These are phyloP conservation scores for Apiospora malaysiana DNA, from an alignment of 2,329 filamentous ascomycete genomes.

Conservation along the genomic window DNA sequence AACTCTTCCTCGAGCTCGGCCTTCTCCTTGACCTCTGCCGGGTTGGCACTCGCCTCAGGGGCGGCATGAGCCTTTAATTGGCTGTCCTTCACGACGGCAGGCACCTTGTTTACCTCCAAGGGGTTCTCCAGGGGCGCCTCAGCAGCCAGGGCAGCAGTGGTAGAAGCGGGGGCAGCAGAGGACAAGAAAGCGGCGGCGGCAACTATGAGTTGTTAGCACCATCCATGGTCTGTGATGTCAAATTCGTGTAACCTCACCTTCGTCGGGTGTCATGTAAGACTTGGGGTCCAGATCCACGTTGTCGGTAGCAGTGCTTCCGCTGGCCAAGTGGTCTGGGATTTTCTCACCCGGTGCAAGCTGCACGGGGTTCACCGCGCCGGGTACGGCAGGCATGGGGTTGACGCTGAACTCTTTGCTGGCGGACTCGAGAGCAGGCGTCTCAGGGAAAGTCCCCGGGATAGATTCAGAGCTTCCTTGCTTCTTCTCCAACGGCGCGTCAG, in stretches of 20 bases:
- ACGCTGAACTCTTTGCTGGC: conserved; percentile 61
- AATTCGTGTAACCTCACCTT: conserved; percentile 37
- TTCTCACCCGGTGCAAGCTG: conserved; percentile 79
- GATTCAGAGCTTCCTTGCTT: conserved; percentile 45
- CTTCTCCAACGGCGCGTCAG: conserved; percentile 62
- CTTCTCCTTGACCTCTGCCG: conserved; percentile 74
- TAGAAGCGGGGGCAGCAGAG: conserved; percentile 50
- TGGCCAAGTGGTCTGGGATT: conserved; percentile 72
- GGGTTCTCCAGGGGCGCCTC: conserved; percentile 49
- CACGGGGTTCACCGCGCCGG: conserved; percentile 78
- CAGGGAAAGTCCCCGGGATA: conserved; percentile 73
- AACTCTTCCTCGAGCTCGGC: conserved; percentile 73
- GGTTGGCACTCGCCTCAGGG: conserved; percentile 72
- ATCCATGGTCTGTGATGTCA: background rate
- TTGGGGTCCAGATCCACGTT: conserved; percentile 81
- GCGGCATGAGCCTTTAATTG: conserved; percentile 68
- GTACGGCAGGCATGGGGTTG: conserved; percentile 66
- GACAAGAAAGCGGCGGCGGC: conserved; percentile 32
- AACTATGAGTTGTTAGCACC: conserved; percentile 1
- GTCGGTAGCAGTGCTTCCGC: conserved; percentile 67
- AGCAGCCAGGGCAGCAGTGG: conserved; percentile 48
- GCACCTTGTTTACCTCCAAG: conserved; percentile 47
- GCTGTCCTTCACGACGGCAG: conserved; percentile 73
- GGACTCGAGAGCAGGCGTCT: conserved; percentile 63
- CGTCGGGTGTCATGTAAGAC: conserved; percentile 82